A percentile compares a stretch with the other conserved stretches of the same genome.
phyloP scores from a whole-genome alignment of 495 filamentous ascomycete species.

The Rusavskia elegans region DNA sequence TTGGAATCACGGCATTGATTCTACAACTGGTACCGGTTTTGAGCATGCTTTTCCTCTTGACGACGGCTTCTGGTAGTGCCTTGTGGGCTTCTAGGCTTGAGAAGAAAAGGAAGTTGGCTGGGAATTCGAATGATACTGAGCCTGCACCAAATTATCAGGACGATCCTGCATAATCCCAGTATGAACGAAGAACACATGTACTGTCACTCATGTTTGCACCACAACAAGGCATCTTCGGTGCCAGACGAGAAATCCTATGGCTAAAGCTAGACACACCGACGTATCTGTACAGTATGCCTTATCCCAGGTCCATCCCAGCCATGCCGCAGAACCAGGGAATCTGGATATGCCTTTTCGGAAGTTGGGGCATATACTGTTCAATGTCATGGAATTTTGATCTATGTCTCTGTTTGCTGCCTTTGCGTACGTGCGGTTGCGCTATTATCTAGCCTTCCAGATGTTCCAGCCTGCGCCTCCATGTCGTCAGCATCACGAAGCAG shows the following conservation, averaged over 20 bases:
- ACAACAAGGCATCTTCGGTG: no score
- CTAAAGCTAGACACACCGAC: no score
- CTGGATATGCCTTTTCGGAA: no score
- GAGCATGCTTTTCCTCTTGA: conserved; percentile 53
- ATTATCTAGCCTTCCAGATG: not conserved
- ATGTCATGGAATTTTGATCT: not conserved
- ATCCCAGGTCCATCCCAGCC: no score
- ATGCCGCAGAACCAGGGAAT: no score
- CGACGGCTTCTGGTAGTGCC: conserved; percentile 45
- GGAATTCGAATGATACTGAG: not conserved
- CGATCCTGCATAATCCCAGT: conserved; percentile 3
- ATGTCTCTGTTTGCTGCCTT: not conserved
- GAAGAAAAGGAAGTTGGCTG: conserved; percentile 12
- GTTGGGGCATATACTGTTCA: no score
- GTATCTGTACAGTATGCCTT: no score
- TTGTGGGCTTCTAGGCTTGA: conserved; percentile 47
- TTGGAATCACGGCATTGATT: conserved; percentile 43
- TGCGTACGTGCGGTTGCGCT: not conserved
- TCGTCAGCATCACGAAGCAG: not conserved
- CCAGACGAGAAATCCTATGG: no score
- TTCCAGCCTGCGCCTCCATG: not conserved
- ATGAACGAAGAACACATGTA: not conserved
- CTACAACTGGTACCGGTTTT: conserved; percentile 46
- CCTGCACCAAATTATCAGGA: conserved; percentile 5
- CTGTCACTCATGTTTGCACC: no score